Conservation (phyloP, 1,139 yeast genomes). For the Zhuliangozyma parablackwelliae region DNA sequence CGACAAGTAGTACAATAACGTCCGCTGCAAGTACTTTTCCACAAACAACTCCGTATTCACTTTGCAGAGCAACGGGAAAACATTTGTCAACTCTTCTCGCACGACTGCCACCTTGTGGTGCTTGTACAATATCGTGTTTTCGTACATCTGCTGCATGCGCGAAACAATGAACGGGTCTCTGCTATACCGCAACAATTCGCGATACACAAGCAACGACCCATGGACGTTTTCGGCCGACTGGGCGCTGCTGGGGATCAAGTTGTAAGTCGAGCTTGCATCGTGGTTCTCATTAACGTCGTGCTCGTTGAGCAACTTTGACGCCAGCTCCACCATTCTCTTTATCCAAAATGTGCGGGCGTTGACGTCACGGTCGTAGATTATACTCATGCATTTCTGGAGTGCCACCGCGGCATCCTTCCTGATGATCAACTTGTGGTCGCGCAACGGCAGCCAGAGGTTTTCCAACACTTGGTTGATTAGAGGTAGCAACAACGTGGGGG, state of each 20-base stretch:
- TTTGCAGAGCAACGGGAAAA: constrained; percentile 77
- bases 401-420: constrained; percentile 84
- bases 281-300: constrained; percentile 4
- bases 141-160: constrained; percentile 74
- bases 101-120: constrained; percentile 74
- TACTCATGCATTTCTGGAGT: constrained; percentile 69
- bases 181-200: constrained; percentile 74
- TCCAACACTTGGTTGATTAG: constrained; percentile 77
- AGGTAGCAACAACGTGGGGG: constrained; percentile 78
- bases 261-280: constrained; percentile 14
- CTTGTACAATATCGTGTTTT: constrained; percentile 67
- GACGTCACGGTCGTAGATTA: constrained; percentile 76
- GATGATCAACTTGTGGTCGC: constrained; percentile 71
- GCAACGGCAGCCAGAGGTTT: constrained; percentile 80
- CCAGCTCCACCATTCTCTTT: constrained; percentile 61
- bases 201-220: constrained; percentile 77
- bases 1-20: constrained; percentile 71
- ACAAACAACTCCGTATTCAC: constrained; percentile 77
- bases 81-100: constrained; percentile 76
- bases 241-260: constrained; percentile 20
- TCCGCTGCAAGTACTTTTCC: constrained; percentile 74
- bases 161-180: constrained; percentile 44
- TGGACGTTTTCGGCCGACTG: constrained; percentile 68
- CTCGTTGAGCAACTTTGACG: constrained; percentile 35
- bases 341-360: constrained; percentile 73